These are phyloP conservation scores for Aspergillus texensis DNA, from an alignment of 2,329 filamentous ascomycete species.

Conservation along the genomic window DNA sequence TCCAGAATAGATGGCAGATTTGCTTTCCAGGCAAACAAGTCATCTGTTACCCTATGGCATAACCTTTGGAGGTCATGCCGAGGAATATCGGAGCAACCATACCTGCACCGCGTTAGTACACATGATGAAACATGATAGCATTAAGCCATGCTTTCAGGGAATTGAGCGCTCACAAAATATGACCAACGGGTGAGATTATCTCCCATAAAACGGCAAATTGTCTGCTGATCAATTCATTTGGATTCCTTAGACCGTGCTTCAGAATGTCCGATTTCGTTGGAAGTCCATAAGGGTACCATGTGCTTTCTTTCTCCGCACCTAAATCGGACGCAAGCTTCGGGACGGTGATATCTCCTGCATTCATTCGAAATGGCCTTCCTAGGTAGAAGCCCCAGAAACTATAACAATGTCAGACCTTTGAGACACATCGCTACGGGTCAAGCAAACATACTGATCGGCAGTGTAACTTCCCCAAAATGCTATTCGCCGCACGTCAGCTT, in stretches of 20 bases:
- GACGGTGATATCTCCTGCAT: constrained; percentile 45
- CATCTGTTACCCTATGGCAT: constrained; percentile 23
- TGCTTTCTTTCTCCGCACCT: constrained; percentile 28
- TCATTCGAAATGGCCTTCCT: constrained; percentile 47
- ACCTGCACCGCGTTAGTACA: constrained; percentile 29
- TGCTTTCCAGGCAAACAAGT: constrained; percentile 35
- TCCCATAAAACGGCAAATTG: constrained; percentile 48
- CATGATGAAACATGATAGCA: neutral
- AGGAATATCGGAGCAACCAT: constrained; percentile 41
- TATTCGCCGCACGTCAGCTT: constrained; percentile 43
- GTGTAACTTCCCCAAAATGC: constrained; percentile 50
- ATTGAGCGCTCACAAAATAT: constrained; percentile 38
- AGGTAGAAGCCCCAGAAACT: constrained; percentile 49
- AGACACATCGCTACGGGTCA: neutral
- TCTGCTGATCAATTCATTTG: constrained; percentile 38
- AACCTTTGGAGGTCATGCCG: constrained; percentile 41
- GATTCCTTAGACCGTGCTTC: constrained; percentile 28
- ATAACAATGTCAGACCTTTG: neutral
- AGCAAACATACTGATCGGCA: constrained; percentile 40
- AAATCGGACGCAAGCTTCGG: constrained; percentile 38
- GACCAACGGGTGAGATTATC: constrained; percentile 46
- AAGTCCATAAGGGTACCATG: constrained; percentile 38
- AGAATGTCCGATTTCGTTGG: constrained; percentile 4
- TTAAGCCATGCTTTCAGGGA: neutral
- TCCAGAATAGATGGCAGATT: constrained; percentile 42